Conservation (phyloP, 805 yeast genomes). For the Deakozyma indianensis region DNA sequence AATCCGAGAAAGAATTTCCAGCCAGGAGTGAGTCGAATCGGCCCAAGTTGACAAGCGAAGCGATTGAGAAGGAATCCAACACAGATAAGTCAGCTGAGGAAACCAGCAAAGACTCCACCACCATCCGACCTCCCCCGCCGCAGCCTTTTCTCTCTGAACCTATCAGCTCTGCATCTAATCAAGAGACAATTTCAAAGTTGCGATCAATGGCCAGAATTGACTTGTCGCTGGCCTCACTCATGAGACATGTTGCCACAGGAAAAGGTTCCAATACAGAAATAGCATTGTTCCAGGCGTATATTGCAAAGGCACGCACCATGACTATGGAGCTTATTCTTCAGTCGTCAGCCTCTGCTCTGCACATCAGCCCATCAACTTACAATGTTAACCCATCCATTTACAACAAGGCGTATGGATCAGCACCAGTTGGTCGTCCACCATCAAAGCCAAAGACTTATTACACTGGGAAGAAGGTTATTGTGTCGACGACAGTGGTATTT, state of each 20-base stretch:
- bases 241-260: conserved; percentile 81
- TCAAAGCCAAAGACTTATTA: background rate
- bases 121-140: background rate
- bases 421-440: background rate
- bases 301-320: conserved; percentile 65
- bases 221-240: conserved; percentile 47
- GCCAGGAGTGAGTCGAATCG: background rate
- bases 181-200: conserved; percentile 71
- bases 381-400: background rate
- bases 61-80: background rate
- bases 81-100: background rate
- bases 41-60: background rate
- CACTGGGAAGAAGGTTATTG: background rate
- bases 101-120: background rate
- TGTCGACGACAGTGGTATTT: conserved; percentile 35
- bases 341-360: background rate
- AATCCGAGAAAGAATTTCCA: background rate
- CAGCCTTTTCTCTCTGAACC: background rate
- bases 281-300: conserved; percentile 63
- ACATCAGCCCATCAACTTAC: conserved; percentile 1
- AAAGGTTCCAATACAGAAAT: conserved; percentile 61
- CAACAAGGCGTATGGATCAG: background rate
- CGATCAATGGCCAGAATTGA: conserved; percentile 72
- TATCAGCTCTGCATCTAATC: conserved; percentile 26
- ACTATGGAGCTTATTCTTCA: conserved; percentile 26